Evolutionary conservation across 2,329 filamentous ascomycete genomes (phyloP), one percentile per base, ranked within the genome.

Genomic region (Epichloe scottii): DNA sequence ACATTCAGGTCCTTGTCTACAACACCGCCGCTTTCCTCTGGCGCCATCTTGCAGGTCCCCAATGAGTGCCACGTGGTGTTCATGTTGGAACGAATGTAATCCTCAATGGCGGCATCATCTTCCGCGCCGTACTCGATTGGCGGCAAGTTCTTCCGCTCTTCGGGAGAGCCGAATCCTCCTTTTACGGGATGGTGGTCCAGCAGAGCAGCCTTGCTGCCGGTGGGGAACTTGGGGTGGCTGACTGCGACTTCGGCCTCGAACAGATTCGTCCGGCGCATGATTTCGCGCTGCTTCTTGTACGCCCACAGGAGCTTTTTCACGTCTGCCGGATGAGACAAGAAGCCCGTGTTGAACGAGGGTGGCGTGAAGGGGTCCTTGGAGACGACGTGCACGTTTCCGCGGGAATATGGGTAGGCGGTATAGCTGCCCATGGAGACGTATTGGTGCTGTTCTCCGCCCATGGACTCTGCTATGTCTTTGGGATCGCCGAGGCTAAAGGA

Each of bases 221-320:
- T 53, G 1, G 66, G 59, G 57, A 76, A 77, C 12, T 62, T 62
- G 0, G 74, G 74, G 50, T 75, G 71, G 1, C 64, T 58, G 3
- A 59, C 49, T 4, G 64, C 59, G 2, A 70, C 41, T 61, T 77
- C 70, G 58, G 76, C 68, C 51, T 69, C 57, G 63, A 75, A 82
- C 52, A 71, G 68, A 2, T 70, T 63, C 59, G 78, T 75, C 14
- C 79, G 75, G 3, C 81, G 74, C 21, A 72, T 67, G 49, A 84
- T 73, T 62, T 83, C 80, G 3, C 81, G 77, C 39, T 73, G 71
- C 56, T 75, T 76, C 65, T 85, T 85, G 68, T 85, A 85, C 1
- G 68, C 73, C 79, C 80, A 84, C 11, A 81, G 57, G 12, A 78
- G 73, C 57, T 73, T 78, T 60, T 76, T 76, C 30, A 82, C 34